phyloP scores from a whole-genome alignment of 2,329 filamentous ascomycete species.

The Nemania sp. region DNA sequence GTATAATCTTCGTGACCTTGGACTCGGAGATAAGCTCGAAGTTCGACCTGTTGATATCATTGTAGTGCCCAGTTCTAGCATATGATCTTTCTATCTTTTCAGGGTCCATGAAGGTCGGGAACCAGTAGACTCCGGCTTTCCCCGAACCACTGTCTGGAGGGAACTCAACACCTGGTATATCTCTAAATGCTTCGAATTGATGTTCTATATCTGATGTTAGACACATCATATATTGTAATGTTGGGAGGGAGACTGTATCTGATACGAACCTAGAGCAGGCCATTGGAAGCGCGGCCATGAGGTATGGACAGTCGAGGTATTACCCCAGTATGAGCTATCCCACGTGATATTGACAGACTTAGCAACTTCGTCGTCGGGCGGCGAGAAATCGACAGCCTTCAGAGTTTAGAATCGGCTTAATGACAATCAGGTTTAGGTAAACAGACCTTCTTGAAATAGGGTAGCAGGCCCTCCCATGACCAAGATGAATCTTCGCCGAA shows the following conservation, averaged over 20 bases:
- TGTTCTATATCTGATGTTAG: conserved; percentile 24
- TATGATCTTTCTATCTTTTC: conserved; percentile 43
- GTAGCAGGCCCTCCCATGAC: conserved; percentile 39
- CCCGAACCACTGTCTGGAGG: conserved; percentile 46
- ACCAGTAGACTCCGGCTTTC: conserved; percentile 47
- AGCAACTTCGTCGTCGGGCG: conserved; percentile 29
- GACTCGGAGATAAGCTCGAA: conserved; percentile 39
- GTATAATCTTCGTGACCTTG: conserved; percentile 36
- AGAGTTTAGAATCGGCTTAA: not conserved
- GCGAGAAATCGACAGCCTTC: conserved; percentile 30
- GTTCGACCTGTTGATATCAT: conserved; percentile 37
- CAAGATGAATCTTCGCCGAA: conserved; percentile 37
- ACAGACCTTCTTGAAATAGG: conserved; percentile 41
- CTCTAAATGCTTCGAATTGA: conserved; percentile 43
- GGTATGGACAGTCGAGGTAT: conserved; percentile 42
- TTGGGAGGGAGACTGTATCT: not conserved
- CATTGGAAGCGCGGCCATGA: conserved; percentile 47
- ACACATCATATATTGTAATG: not conserved
- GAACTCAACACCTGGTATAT: conserved; percentile 45
- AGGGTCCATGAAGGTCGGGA: conserved; percentile 47
- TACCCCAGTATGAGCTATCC: conserved; percentile 44
- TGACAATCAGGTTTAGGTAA: not conserved
- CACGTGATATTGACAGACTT: conserved; percentile 39
- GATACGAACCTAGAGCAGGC: conserved; percentile 35
- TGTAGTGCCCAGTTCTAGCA: conserved; percentile 44